These are phyloP conservation scores for Podospora pseudopauciseta DNA, from an alignment of 495 filamentous ascomycete species.

Conservation along the genomic window DNA sequence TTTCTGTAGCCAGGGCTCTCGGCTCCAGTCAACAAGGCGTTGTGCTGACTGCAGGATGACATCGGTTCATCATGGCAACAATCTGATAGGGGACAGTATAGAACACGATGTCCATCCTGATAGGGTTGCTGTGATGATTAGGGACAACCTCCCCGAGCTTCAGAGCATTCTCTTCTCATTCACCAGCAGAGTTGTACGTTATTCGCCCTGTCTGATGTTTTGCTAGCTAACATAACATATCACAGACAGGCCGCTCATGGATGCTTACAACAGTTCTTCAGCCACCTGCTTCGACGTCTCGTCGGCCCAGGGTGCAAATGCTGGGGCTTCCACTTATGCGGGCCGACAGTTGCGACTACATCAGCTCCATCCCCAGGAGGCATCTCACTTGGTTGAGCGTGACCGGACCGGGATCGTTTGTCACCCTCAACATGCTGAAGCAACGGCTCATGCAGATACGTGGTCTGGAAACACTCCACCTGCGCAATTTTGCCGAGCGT, in stretches of 20 bases:
- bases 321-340: background rate
- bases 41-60: background rate
- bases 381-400: background rate
- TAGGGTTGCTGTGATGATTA: background rate
- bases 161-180: background rate
- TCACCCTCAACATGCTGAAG: background rate
- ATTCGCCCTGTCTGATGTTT: background rate
- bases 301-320: background rate
- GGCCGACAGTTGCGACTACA: background rate
- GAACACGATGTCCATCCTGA: background rate
- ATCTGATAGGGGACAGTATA: background rate
- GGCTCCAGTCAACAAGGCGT: background rate
- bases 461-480: background rate
- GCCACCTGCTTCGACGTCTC: background rate
- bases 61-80: background rate
- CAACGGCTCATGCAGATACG: background rate
- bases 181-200: background rate
- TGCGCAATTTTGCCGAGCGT: background rate
- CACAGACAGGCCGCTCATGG: background rate
- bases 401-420: background rate
- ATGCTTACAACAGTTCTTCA: background rate
- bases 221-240: background rate
- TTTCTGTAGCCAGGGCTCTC: too few species aligned
- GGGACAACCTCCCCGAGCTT: background rate
- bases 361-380: background rate